Evolutionary conservation across 2,329 filamentous ascomycete species (phyloP).

Genomic region (Cyphellophora europaea): DNA sequence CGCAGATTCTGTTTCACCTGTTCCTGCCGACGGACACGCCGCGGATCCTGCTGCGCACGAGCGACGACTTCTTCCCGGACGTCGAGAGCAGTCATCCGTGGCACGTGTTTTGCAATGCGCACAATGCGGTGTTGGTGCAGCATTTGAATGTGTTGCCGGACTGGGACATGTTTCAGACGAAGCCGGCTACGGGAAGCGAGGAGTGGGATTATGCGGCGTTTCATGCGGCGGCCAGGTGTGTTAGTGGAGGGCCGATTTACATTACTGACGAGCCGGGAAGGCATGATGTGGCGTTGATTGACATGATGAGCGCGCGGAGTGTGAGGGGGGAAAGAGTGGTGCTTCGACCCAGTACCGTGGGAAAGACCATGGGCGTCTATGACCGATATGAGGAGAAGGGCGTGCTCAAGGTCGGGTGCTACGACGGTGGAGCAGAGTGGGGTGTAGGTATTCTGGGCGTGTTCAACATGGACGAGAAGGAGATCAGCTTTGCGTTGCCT

Average conservation of each 20-base stretch:
- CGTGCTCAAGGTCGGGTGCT: constrained; percentile 70
- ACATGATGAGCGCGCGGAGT: constrained; percentile 71
- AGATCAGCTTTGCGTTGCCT: constrained; percentile 59
- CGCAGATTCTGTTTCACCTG: constrained; percentile 75
- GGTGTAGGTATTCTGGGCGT: constrained; percentile 72
- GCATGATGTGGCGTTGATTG: constrained; percentile 66
- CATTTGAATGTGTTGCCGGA: constrained; percentile 83
- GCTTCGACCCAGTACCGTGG: constrained; percentile 66
- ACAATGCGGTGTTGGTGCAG: constrained; percentile 74
- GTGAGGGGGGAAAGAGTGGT: constrained; percentile 59
- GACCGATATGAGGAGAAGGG: constrained; percentile 63
- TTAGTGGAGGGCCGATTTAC: constrained; percentile 87
- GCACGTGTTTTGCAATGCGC: constrained; percentile 92
- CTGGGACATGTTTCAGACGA: constrained; percentile 67
- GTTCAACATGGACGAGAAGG: constrained; percentile 65
- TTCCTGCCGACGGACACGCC: constrained; percentile 71
- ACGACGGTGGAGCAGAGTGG: constrained; percentile 53
- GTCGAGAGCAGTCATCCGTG: constrained; percentile 74
- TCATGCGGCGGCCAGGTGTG: constrained; percentile 80
- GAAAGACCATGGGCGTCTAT: constrained; percentile 65
- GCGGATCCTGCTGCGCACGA: constrained; percentile 69
- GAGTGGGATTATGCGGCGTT: constrained; percentile 66
- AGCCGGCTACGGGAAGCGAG: constrained; percentile 33
- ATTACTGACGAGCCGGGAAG: constrained; percentile 84
- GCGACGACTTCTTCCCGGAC: constrained; percentile 82